Base-by-base conservation (phyloP, 768 basidiomycete species). In the Gymnopilus dilepis region DNA sequence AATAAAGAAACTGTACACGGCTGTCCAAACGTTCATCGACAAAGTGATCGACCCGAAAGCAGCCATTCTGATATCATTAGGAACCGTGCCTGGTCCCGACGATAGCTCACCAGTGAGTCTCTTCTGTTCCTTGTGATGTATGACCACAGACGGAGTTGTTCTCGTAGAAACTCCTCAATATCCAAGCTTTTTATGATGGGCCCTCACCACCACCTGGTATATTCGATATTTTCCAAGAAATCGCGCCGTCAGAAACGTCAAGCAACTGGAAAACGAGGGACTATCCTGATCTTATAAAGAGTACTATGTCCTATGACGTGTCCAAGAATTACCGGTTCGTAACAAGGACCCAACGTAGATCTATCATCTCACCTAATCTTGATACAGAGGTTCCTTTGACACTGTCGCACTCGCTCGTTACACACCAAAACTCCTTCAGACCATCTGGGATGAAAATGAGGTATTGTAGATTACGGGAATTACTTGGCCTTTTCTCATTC, bases 121-220 rank as follows among this genome's bases (percentile, higher is more conserved):
- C n/a, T n/a, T n/a, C n/a, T n/a, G n/a, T n/a, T n/a, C n/a, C n/a
- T n/a, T n/a, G n/a, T n/a, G n/a, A n/a, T n/a, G n/a, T n/a, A n/a
- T n/a, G n/a, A n/a, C n/a, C n/a, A n/a, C n/a, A n/a, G n/a, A n/a
- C n/a, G n/a, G n/a, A n/a, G n/a, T n/a, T 26, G 19, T 15, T 5
- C 11, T 24, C 17, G 61, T 51, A 68, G 70, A 58, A 70, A 8
- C 45, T 68, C 1, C 53, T 71, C 2, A 63, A 51, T 15, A 40
- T 68, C 7, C 28, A 82, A 1, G 43, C 86, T 24, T 88, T 86
- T 70, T 87, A 88, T 63, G 81, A 87, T 64, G 80, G 60, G 0
- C 84, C 85, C 4, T 74, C 69, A 0, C 76, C 78, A 3, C 82
- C 81, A 0, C 48, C 63, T 0, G 82, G 80, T 1, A 76, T 82